phyloP scores from a whole-genome alignment of 805 yeast genomes.

The Myxozyma udenii region DNA sequence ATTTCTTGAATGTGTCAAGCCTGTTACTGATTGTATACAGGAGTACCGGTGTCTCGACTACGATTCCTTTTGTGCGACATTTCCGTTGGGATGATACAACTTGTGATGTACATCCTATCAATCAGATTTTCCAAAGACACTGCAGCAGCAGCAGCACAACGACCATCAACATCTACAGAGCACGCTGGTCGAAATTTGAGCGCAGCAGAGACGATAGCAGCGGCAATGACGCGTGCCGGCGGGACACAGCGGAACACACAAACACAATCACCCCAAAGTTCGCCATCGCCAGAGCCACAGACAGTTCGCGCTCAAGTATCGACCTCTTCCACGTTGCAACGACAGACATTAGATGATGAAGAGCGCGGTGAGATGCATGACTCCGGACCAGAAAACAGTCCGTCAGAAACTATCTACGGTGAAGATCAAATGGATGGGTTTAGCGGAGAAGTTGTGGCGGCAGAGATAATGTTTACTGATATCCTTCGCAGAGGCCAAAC shows the following conservation, averaged over 20 bases:
- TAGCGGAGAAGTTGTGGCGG: slow-evolving; percentile 27
- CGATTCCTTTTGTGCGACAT: slow-evolving; percentile 13
- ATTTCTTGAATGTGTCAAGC: not conserved
- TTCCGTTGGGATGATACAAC: slow-evolving; percentile 12
- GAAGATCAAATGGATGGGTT: slow-evolving; percentile 26
- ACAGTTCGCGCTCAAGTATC: too few species aligned
- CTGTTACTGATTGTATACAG: slow-evolving; percentile 3
- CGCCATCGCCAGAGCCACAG: not conserved
- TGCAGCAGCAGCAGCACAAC: slow-evolving; percentile 17
- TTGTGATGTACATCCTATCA: slow-evolving; percentile 8
- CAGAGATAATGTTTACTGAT: slow-evolving; percentile 18
- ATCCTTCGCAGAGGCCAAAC: slow-evolving; percentile 3
- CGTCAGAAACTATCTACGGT: not conserved
- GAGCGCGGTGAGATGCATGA: slow-evolving; percentile 11
- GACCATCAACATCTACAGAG: not conserved
- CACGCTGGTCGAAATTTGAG: too few species aligned
- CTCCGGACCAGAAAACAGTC: not conserved
- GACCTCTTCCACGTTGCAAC: too few species aligned
- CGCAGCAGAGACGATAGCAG: not conserved
- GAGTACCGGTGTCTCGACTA: slow-evolving; percentile 19
- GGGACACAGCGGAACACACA: slow-evolving; percentile 2
- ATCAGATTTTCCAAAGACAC: slow-evolving; percentile 9
- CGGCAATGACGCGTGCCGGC: not conserved
- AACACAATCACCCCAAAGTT: not conserved
- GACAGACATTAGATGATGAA: slow-evolving; percentile 20